A percentile compares a stretch with the other conserved stretches of the same genome.
These are phyloP conservation scores for Nitzschia sp. DNA, from an alignment of 108 stramenopile species.

Conservation along the genomic window DNA sequence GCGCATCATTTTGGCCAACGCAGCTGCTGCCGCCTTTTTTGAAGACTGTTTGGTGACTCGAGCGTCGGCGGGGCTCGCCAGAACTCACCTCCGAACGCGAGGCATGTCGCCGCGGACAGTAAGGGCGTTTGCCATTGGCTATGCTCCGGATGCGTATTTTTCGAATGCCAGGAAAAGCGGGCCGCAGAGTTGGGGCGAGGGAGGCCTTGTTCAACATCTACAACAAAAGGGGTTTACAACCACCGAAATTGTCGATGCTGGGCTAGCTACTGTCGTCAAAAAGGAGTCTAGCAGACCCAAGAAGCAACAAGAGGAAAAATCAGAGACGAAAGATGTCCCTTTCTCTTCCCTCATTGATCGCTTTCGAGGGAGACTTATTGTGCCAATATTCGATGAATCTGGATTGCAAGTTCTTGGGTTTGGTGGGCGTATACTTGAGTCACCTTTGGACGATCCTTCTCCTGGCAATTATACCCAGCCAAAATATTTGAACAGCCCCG, in stretches of 20 bases:
- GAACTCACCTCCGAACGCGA: conserved; percentile 66
- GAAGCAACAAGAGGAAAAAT: background rate
- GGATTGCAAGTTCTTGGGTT: conserved; percentile 73
- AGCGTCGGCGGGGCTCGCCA: conserved; percentile 64
- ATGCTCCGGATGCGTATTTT: conserved; percentile 87
- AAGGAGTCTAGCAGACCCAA: conserved; percentile 13
- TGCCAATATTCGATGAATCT: conserved; percentile 75
- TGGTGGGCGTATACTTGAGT: conserved; percentile 64
- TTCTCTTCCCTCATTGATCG: conserved; percentile 67
- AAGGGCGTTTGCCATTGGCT: conserved; percentile 82
- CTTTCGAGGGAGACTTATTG: conserved; percentile 74
- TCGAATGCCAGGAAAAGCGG: conserved; percentile 20
- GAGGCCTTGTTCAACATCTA: conserved; percentile 82
- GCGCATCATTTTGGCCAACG: conserved; percentile 68
- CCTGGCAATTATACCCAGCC: conserved; percentile 41
- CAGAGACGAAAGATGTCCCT: background rate
- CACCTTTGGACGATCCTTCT: background rate
- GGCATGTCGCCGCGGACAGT: conserved; percentile 66
- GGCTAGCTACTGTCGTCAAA: conserved; percentile 71
- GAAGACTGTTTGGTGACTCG: conserved; percentile 59
- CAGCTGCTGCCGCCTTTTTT: conserved; percentile 85
- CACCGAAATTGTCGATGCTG: conserved; percentile 83
- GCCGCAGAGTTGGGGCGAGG: conserved; percentile 32
- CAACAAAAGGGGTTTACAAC: conserved; percentile 61
- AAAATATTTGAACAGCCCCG: conserved; percentile 95